Evolutionary conservation across 768 basidiomycete genomes (phyloP).

Genomic region (Boletus eberwhitei): DNA sequence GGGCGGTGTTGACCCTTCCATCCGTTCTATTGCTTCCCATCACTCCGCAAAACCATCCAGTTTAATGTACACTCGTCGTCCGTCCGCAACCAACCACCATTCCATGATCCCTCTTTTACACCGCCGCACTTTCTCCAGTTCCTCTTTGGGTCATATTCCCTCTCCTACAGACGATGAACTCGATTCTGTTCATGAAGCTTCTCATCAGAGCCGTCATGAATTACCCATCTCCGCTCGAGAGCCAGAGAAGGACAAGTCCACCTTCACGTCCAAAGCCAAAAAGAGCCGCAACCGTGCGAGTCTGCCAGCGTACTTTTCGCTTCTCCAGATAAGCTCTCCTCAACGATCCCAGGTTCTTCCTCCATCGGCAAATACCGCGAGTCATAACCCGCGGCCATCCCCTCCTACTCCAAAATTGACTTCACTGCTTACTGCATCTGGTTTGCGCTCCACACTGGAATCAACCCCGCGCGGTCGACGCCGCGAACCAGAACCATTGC

Average conservation of each 20-base stretch:
- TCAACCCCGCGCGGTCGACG: conserved; percentile 54
- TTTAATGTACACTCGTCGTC: conserved; percentile 64
- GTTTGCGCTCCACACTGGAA: conserved; percentile 36
- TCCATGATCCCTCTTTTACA: conserved; percentile 58
- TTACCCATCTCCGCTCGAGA: conserved; percentile 29
- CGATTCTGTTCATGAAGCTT: conserved; percentile 36
- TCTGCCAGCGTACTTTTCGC: conserved; percentile 73
- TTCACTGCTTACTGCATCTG: conserved; percentile 32
- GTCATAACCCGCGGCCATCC: conserved; percentile 41
- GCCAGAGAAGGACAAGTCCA: conserved; percentile 24
- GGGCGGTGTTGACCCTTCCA: conserved; percentile 36
- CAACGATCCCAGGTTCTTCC: conserved; percentile 38
- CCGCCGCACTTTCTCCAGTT: conserved; percentile 45
- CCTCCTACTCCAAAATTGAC: conserved; percentile 59
- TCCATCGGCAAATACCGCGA: conserved; percentile 45
- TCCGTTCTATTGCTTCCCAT: conserved; percentile 40
- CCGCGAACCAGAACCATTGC: conserved; percentile 36
- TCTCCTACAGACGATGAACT: conserved; percentile 44
- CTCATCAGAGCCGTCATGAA: conserved; percentile 28
- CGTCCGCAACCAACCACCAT: conserved; percentile 67
- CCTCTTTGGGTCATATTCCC: conserved; percentile 30
- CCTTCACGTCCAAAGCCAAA: conserved; percentile 40
- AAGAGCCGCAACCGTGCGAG: conserved; percentile 65
- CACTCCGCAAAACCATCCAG: conserved; percentile 40
- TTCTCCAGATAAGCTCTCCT: conserved; percentile 52